Percentiles rank a stretch among this genome's conserved stretches.
phyloP scores from a whole-genome alignment of 768 basidiomycete genomes.

The Lepiota venenata region DNA sequence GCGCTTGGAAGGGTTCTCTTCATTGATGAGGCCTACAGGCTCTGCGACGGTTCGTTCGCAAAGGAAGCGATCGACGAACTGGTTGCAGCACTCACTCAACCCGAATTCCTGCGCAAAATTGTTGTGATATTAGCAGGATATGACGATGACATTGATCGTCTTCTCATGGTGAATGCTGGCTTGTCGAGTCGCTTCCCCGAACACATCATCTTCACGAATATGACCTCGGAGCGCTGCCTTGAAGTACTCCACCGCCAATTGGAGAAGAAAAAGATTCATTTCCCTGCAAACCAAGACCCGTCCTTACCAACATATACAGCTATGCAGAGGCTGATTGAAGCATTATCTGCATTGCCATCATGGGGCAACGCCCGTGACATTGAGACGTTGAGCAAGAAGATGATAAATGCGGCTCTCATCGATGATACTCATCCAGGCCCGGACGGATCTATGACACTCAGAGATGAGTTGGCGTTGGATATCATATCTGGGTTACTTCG shows the following conservation, averaged over 20 bases:
- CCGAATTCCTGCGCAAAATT: slow-evolving; percentile 53
- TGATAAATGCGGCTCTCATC: slow-evolving; percentile 39
- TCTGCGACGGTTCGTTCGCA: slow-evolving; percentile 59
- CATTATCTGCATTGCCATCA: slow-evolving; percentile 41
- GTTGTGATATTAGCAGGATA: slow-evolving; percentile 72
- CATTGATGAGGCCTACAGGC: slow-evolving; percentile 69
- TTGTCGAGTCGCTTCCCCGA: slow-evolving; percentile 69
- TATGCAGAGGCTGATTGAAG: slow-evolving; percentile 35
- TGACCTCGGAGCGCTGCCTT: slow-evolving; percentile 47
- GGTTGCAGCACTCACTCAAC: slow-evolving; percentile 58
- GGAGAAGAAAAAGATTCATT: slow-evolving; percentile 34
- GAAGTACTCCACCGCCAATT: slow-evolving; percentile 46
- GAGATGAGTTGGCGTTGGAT: too few relatives aligned
- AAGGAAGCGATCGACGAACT: slow-evolving; percentile 73
- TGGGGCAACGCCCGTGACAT: slow-evolving; percentile 76
- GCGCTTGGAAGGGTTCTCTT: slow-evolving; percentile 68
- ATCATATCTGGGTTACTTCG: too few relatives aligned
- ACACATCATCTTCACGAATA: slow-evolving; percentile 50
- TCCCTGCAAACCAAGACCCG: slow-evolving; percentile 33
- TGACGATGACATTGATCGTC: slow-evolving; percentile 60
- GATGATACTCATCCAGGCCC: background rate
- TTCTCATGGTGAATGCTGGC: slow-evolving; percentile 57
- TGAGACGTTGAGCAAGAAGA: slow-evolving; percentile 45
- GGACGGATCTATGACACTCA: too few relatives aligned
- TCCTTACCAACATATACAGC: slow-evolving; percentile 24